These are phyloP conservation scores for Naegleria gruberi DNA, from an alignment of 208 protist species.

Conservation along the genomic window DNA sequence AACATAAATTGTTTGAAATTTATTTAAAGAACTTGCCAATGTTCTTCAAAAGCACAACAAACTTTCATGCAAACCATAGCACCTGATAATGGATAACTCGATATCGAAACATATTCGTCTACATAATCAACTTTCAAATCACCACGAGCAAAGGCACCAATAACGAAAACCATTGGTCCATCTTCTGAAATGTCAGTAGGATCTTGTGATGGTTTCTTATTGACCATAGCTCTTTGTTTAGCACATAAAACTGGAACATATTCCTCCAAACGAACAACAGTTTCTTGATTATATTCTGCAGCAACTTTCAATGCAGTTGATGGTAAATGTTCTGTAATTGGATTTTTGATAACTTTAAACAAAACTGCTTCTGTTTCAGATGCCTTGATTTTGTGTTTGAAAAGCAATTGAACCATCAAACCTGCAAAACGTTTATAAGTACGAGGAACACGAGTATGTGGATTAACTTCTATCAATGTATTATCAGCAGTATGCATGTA, in stretches of 20 bases:
- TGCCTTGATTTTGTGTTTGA: slow-evolving; percentile 93
- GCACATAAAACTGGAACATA: slow-evolving; percentile 11
- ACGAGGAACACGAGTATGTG: slow-evolving; percentile 91
- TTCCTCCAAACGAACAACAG: slow-evolving; percentile 22
- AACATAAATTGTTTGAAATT: too few species aligned
- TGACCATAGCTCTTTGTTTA: neutral
- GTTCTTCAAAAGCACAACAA: slow-evolving; percentile 54
- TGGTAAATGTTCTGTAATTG: slow-evolving; percentile 94
- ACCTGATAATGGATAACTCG: slow-evolving; percentile 61
- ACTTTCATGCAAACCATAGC: slow-evolving; percentile 51
- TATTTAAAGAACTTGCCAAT: slow-evolving; percentile 49
- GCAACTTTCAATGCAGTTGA: slow-evolving; percentile 43
- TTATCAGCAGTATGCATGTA: slow-evolving; percentile 92
- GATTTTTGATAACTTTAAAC: slow-evolving; percentile 95
- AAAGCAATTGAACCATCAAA: slow-evolving; percentile 96
- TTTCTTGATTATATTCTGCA: neutral
- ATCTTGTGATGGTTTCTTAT: slow-evolving; percentile 11
- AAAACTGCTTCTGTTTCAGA: slow-evolving; percentile 64
- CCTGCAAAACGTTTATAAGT: slow-evolving; percentile 95
- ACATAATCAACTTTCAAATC: slow-evolving; percentile 54
- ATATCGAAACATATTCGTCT: slow-evolving; percentile 60
- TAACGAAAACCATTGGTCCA: slow-evolving; percentile 57
- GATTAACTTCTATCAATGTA: slow-evolving; percentile 85
- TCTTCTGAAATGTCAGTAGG: neutral
- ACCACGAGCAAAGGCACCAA: slow-evolving; percentile 69